A percentile compares a stretch with the other conserved stretches of the same genome.
Evolutionary conservation across 1,139 yeast genomes (phyloP).

Genomic region (Geotrichum fermentans): DNA sequence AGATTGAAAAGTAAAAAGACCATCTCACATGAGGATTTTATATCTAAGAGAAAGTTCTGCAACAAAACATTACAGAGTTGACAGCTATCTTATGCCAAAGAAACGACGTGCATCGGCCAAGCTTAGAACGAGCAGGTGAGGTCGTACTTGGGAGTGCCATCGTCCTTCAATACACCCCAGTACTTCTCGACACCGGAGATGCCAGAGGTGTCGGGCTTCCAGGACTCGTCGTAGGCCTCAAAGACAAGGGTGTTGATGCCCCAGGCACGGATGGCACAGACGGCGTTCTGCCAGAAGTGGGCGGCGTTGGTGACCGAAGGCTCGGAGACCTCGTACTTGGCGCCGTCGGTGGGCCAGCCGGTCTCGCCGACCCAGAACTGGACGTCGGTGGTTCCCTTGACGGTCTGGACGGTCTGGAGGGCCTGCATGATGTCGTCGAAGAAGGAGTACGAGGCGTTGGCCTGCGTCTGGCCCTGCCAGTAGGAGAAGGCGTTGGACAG

Average conservation of each 20-base stretch:
- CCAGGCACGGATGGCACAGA: constrained; percentile 93
- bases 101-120: too few relatives aligned
- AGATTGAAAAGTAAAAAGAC: too few relatives aligned
- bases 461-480: constrained; percentile 94
- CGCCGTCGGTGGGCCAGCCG: constrained; percentile 95
- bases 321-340: constrained; percentile 46
- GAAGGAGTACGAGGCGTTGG: constrained; percentile 81
- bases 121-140: constrained; percentile 22
- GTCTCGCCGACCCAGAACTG: constrained; percentile 97
- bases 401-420: constrained; percentile 73
- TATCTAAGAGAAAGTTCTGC: too few relatives aligned
- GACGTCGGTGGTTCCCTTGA: constrained; percentile 79
- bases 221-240: constrained; percentile 92
- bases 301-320: constrained; percentile 74
- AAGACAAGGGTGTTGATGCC: constrained; percentile 88
- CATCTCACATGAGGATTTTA: too few relatives aligned
- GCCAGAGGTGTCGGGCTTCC: constrained; percentile 91
- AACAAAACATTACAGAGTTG: too few relatives aligned
- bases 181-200: constrained; percentile 77
- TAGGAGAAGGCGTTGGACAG: constrained; percentile 94
- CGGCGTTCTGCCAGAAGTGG: constrained; percentile 76
- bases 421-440: constrained; percentile 97
- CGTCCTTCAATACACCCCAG: constrained; percentile 82
- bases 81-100: too few relatives aligned
- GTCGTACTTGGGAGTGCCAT: constrained; percentile 39